Evolutionary conservation across 345 rosid genomes (phyloP).

Genomic region (Erucastrum elatum): DNA sequence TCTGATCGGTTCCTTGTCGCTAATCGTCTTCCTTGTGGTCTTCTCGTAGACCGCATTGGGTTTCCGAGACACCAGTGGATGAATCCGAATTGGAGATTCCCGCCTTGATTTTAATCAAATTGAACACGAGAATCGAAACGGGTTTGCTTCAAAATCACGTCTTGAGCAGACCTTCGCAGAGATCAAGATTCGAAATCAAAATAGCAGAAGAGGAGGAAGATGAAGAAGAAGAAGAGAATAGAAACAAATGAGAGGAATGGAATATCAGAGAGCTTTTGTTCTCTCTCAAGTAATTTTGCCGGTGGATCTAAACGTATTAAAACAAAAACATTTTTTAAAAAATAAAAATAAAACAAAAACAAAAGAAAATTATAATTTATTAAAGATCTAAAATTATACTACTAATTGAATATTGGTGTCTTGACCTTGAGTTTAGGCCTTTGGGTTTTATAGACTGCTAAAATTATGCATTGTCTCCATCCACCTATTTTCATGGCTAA

Average conservation of each 20-base stretch:
- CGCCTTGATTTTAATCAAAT: constrained; percentile 30
- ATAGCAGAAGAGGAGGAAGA: constrained; percentile 26
- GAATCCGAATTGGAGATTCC: constrained; percentile 31
- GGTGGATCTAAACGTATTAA: constrained; percentile 38
- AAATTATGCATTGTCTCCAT: constrained; percentile 33
- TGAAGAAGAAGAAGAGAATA: constrained; percentile 12
- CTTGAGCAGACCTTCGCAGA: constrained; percentile 11
- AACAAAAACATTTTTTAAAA: neutral
- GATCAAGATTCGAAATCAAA: constrained; percentile 31
- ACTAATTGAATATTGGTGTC: constrained; percentile 31
- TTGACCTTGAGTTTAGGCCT: constrained; percentile 41
- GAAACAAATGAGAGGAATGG: constrained; percentile 2
- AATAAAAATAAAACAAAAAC: neutral
- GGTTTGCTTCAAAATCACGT: constrained; percentile 27
- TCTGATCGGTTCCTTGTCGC: constrained; percentile 12
- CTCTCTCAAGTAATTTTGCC: constrained; percentile 31
- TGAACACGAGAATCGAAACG: constrained; percentile 23
- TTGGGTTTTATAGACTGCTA: constrained; percentile 30
- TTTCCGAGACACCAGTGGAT: constrained; percentile 25
- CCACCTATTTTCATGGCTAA: constrained; percentile 40
- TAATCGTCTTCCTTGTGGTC: constrained; percentile 38
- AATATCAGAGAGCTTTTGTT: constrained; percentile 27
- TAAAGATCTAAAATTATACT: constrained; percentile 32
- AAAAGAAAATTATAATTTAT: constrained; percentile 1
- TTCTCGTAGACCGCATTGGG: constrained; percentile 72